phyloP scores from a whole-genome alignment of 1,284 basidiomycete genomes.

The Tilletia indica region DNA sequence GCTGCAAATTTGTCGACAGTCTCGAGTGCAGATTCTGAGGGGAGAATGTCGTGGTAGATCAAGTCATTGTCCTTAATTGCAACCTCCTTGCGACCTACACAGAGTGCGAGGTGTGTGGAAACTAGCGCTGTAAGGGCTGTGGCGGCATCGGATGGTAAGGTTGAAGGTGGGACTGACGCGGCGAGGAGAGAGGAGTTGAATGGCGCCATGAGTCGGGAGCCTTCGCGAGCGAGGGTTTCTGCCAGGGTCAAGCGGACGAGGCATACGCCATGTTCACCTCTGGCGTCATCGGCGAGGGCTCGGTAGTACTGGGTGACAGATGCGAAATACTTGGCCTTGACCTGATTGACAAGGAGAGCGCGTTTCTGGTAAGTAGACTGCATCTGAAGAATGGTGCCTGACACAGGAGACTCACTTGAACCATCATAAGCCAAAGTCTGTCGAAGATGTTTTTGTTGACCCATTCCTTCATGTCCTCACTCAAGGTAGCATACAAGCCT shows the following conservation, averaged over 20 bases:
- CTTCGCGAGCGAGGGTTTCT: constrained; percentile 80
- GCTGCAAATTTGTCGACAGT: constrained; percentile 75
- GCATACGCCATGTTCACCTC: constrained; percentile 79
- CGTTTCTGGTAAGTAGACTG: too few relatives aligned
- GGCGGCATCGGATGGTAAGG: constrained; percentile 82
- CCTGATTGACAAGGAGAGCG: constrained; percentile 59
- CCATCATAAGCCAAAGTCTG: constrained; percentile 82
- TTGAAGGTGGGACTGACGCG: constrained; percentile 71
- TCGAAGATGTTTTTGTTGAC: constrained; percentile 93
- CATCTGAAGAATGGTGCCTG: too few relatives aligned
- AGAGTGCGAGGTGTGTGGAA: constrained; percentile 76
- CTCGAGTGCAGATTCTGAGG: constrained; percentile 75
- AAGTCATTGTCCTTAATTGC: constrained; percentile 90
- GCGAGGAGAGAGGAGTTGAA: constrained; percentile 61
- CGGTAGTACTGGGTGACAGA: constrained; percentile 86
- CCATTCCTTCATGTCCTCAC: constrained; percentile 91
- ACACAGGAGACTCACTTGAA: constrained; percentile 65
- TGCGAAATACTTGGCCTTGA: constrained; percentile 84
- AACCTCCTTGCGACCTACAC: constrained; percentile 72
- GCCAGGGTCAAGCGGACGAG: constrained; percentile 78
- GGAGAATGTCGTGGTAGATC: constrained; percentile 93
- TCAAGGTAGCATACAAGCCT: constrained; percentile 72
- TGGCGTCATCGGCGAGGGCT: constrained; percentile 72
- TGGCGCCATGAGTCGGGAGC: constrained; percentile 67
- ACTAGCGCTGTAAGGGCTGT: constrained; percentile 75